phyloP scores from a whole-genome alignment of 768 basidiomycete genomes.

The Mrakia frigida region DNA sequence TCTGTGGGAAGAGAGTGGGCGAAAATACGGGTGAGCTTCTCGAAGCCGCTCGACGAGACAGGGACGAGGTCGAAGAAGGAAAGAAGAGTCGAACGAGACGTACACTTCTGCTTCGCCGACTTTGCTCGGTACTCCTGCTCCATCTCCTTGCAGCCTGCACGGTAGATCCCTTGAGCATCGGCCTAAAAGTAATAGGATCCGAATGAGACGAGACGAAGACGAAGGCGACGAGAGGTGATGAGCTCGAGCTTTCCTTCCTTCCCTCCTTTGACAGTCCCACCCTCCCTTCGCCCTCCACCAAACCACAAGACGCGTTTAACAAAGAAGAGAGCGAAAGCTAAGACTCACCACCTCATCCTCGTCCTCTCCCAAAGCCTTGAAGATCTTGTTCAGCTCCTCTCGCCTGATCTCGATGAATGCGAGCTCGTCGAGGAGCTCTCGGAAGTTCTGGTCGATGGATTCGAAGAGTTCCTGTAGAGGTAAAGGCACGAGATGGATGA shows the following conservation, averaged over 20 bases:
- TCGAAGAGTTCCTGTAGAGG: not conserved
- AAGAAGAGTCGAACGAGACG: not conserved
- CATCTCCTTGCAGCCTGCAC: not conserved
- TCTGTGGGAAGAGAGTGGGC: not conserved
- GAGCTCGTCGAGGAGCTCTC: constrained; percentile 1
- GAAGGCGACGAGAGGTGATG: not conserved
- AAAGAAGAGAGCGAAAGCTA: no score
- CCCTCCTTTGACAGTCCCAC: not conserved
- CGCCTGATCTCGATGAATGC: not conserved
- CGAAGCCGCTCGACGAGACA: not conserved
- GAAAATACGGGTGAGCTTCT: not conserved
- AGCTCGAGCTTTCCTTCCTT: not conserved
- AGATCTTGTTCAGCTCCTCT: constrained; percentile 2
- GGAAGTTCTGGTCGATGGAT: not conserved
- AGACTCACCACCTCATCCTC: constrained; percentile 33
- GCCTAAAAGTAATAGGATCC: not conserved
- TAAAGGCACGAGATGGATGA: no score
- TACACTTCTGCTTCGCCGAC: not conserved
- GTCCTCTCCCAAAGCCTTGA: constrained; percentile 1
- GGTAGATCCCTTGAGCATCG: not conserved
- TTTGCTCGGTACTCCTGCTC: not conserved
- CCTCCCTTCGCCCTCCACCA: not conserved
- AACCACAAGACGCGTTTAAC: not conserved
- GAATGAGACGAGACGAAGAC: not conserved
- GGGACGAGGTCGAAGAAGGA: no score